phyloP scores from a whole-genome alignment of 2,329 filamentous ascomycete genomes.

The Ophiocordyceps camponoti-floridani region DNA sequence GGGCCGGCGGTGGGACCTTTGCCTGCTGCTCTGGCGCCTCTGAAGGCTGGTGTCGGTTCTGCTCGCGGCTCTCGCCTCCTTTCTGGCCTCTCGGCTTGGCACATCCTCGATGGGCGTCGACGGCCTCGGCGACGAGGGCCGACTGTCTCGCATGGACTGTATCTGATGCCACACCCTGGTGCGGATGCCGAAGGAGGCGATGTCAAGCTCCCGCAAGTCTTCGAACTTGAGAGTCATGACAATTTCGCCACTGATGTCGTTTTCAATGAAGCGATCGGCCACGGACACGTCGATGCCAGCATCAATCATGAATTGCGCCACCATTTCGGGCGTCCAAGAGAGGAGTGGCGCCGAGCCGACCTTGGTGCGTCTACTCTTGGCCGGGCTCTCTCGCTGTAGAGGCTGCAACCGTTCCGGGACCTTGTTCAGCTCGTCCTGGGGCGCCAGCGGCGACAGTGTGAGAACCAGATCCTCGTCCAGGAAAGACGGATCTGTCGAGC shows the following conservation, averaged over 20 bases:
- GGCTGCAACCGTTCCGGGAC: slow-evolving; percentile 8
- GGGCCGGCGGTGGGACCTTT: slow-evolving; percentile 18
- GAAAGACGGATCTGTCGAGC: slow-evolving; percentile 32
- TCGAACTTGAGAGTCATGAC: slow-evolving; percentile 84
- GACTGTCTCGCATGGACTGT: slow-evolving; percentile 43
- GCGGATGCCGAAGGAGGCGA: slow-evolving; percentile 64
- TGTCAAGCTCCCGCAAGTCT: slow-evolving; percentile 65
- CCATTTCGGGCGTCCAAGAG: slow-evolving; percentile 56
- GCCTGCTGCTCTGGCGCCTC: slow-evolving; percentile 22
- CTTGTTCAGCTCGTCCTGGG: slow-evolving; percentile 21
- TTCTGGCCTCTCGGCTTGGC: slow-evolving; percentile 30
- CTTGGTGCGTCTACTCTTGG: slow-evolving; percentile 36
- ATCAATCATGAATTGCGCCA: slow-evolving; percentile 74
- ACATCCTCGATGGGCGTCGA: slow-evolving; percentile 44
- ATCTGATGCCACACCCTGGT: slow-evolving; percentile 70
- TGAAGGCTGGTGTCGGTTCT: slow-evolving; percentile 16
- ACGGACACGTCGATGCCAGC: slow-evolving; percentile 60
- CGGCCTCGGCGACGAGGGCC: slow-evolving; percentile 29
- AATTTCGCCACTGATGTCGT: slow-evolving; percentile 82
- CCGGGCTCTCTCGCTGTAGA: slow-evolving; percentile 27
- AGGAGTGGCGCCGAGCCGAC: slow-evolving; percentile 42
- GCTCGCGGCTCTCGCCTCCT: slow-evolving; percentile 26
- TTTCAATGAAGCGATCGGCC: slow-evolving; percentile 71
- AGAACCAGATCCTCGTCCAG: slow-evolving; percentile 33
- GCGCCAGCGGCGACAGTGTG: slow-evolving; percentile 56